Evolutionary conservation across 2,329 filamentous ascomycete species (phyloP), one percentile per base, ranked within the genome.

Genomic region (Phaeosphaeria sp.): DNA sequence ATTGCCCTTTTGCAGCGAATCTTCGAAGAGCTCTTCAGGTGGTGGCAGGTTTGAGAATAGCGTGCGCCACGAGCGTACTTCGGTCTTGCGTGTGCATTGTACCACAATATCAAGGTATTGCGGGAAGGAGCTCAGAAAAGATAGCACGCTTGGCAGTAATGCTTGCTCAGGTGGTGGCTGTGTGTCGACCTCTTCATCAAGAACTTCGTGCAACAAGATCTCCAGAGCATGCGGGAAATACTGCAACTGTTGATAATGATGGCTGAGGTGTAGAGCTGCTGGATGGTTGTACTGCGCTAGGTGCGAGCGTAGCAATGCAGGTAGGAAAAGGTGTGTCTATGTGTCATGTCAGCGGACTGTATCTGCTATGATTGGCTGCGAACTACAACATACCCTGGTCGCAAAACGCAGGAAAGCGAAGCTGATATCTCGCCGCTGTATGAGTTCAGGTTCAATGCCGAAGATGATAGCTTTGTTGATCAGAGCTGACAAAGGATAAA

Each of bases 21-120:
- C 92, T 75, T 99, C 94, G 68, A 99, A 99, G 0, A 99, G 84
- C 66, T 95, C 91, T 69, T 93, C 90, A 3, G 94, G 92, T 1
- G 94, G 92, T 0, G 95, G 95, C 1, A 99, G 83, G 69, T 97
- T 93, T 4, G 89, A 88, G 76, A 99, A 99, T 1, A 99, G 83
- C 0, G 95, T 97, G 58, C 91, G 89, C 95, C 95, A 99, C 55
- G 92, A 96, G 40, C 94, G 88, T 7, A 97, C 88, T 74, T 99
- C 95, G 0, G 95, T 99, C 78, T 99, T 99, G 53, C 95, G 90
- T 1, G 95, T 97, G 78, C 95, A 99, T 78, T 96, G 95, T 20
- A 99, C 90, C 22, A 99, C 89, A 56, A 98, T 95, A 69, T 98
- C 94, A 17, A 98, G 87, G 72, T 97, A 99, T 56, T 92, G 87